phyloP scores from a whole-genome alignment of 805 yeast genomes.

The Suhomyces pyralidae region DNA sequence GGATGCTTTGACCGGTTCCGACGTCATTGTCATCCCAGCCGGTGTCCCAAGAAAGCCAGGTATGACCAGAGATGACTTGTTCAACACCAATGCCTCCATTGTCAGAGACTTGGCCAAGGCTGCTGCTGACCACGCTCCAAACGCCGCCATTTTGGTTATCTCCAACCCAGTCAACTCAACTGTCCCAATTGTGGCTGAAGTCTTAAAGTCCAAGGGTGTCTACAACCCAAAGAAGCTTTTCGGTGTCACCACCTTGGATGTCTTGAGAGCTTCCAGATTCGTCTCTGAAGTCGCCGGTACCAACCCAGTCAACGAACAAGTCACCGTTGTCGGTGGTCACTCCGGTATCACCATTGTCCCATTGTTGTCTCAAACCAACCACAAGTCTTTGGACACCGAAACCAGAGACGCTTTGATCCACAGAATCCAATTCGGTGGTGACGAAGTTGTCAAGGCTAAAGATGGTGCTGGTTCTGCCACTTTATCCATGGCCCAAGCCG shows the following conservation, averaged over 20 bases:
- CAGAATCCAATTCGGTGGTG: slow-evolving; percentile 93
- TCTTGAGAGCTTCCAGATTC: slow-evolving; percentile 85
- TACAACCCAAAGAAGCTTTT: slow-evolving; percentile 90
- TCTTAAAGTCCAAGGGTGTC: slow-evolving; percentile 76
- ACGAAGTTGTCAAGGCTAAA: slow-evolving; percentile 83
- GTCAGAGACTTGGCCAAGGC: slow-evolving; percentile 90
- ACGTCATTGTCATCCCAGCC: slow-evolving; percentile 90
- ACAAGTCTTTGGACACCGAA: slow-evolving; percentile 62
- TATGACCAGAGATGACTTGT: slow-evolving; percentile 96
- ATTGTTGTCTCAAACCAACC: slow-evolving; percentile 78
- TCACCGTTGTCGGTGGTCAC: slow-evolving; percentile 95
- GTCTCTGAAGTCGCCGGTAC: slow-evolving; percentile 63
- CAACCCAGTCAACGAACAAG: slow-evolving; percentile 73
- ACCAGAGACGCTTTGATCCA: slow-evolving; percentile 64
- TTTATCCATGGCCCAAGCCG: slow-evolving; percentile 85
- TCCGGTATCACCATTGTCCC: slow-evolving; percentile 96
- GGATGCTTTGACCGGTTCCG: slow-evolving; percentile 72
- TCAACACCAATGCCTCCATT: slow-evolving; percentile 94
- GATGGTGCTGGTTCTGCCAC: slow-evolving; percentile 85
- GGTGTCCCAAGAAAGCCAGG: slow-evolving; percentile 99
- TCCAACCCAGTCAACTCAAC: slow-evolving; percentile 98
- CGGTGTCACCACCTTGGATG: slow-evolving; percentile 95
- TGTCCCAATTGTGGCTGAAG: slow-evolving; percentile 94
- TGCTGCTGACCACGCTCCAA: slow-evolving; percentile 76
- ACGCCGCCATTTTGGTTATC: slow-evolving; percentile 78